phyloP scores from a whole-genome alignment of 1,139 yeast genomes.

The Citeromyces hawaiiensis region DNA sequence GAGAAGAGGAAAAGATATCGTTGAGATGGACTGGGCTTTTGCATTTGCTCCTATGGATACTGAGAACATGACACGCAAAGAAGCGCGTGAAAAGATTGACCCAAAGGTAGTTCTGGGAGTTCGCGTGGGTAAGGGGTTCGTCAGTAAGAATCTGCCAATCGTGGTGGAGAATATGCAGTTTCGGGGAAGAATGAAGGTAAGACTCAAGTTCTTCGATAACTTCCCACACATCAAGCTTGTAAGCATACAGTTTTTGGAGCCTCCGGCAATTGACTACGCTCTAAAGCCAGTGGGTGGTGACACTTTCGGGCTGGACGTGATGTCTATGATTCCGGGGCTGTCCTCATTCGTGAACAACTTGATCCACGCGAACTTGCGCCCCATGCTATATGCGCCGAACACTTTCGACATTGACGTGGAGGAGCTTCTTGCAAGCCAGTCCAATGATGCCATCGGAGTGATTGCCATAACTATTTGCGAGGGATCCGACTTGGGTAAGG shows the following conservation, averaged over 20 bases:
- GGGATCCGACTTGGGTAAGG: conserved; percentile 30
- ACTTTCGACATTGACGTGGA: conserved; percentile 63
- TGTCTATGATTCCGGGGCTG: conserved; percentile 74
- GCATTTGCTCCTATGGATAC: conserved; percentile 73
- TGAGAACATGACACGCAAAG: conserved; percentile 68
- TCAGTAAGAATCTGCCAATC: conserved; percentile 62
- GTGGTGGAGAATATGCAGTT: conserved; percentile 70
- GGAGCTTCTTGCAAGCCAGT: conserved; percentile 48
- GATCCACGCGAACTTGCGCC: conserved; percentile 58
- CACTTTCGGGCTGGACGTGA: conserved; percentile 67
- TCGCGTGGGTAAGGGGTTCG: conserved; percentile 65
- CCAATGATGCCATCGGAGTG: conserved; percentile 57
- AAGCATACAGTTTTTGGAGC: conserved; percentile 59
- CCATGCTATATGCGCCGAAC: conserved; percentile 76
- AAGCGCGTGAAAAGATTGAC: conserved; percentile 53
- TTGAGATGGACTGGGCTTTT: conserved; percentile 78
- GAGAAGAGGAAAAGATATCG: conserved; percentile 46
- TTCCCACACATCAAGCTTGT: conserved; percentile 69
- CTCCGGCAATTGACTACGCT: conserved; percentile 65
- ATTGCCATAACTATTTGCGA: conserved; percentile 48
- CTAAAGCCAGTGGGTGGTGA: conserved; percentile 86
- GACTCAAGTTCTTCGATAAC: conserved; percentile 42
- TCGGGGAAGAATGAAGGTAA: conserved; percentile 58
- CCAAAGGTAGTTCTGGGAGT: conserved; percentile 75
- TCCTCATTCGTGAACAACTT: conserved; percentile 58